A percentile compares a stretch with the other conserved stretches of the same genome.
These are phyloP conservation scores for Phlyctochytrium planicorne DNA, from an alignment of 192 early-diverging fungal genomes.

Conservation along the genomic window DNA sequence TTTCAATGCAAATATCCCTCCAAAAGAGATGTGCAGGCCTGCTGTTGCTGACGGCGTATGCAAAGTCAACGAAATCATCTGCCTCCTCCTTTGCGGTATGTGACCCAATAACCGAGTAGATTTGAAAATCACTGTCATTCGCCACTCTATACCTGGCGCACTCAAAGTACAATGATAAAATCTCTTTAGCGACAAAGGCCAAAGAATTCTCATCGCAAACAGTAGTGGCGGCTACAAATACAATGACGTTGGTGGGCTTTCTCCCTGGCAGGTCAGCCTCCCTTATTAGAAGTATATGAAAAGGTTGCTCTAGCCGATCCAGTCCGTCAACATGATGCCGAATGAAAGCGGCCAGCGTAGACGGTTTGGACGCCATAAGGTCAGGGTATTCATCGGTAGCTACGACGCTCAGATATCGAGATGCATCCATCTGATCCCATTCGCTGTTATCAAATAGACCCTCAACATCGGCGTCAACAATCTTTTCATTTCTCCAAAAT, in stretches of 20 bases:
- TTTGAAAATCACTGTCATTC: neutral
- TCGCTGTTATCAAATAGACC: slow-evolving; percentile 35
- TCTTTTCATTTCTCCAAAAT: slow-evolving; percentile 48
- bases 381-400: neutral
- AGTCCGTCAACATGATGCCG: slow-evolving; percentile 5
- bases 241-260: slow-evolving; percentile 5
- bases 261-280: neutral
- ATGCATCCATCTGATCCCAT: neutral
- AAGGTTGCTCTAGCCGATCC: slow-evolving; percentile 17
- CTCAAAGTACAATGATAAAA: slow-evolving; percentile 36
- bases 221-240: slow-evolving; percentile 27
- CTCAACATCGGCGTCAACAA: slow-evolving; percentile 56
- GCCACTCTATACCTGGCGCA: slow-evolving; percentile 10
- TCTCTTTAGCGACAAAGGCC: slow-evolving; percentile 29
- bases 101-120: slow-evolving; percentile 14
- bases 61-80: slow-evolving; percentile 42
- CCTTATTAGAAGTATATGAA: slow-evolving; percentile 21
- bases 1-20: slow-evolving; percentile 45
- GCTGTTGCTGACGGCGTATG: slow-evolving; percentile 29
- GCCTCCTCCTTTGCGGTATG: slow-evolving; percentile 31
- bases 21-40: slow-evolving; percentile 36
- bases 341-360: neutral
- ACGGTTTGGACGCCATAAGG: slow-evolving; percentile 4
- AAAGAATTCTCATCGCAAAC: slow-evolving; percentile 38
- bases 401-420: neutral